A percentile compares a stretch with the other conserved stretches of the same genome.
Conservation (phyloP, 352 stramenopile species). For the Globisporangium cederbergense region DNA sequence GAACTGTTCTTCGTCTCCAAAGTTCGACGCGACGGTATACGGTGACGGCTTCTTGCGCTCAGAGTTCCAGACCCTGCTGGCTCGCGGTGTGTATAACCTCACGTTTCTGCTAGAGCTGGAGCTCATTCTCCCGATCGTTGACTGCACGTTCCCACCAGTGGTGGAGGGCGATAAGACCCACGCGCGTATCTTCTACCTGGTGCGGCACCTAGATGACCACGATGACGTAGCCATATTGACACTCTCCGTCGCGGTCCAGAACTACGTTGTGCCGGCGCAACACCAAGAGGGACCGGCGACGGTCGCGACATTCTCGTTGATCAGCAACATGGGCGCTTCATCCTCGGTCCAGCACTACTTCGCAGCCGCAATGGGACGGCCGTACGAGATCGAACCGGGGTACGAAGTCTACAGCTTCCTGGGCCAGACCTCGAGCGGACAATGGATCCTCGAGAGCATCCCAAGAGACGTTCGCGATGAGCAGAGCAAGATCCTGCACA, state of each 20-base stretch:
- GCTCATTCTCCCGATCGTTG: constrained; percentile 10
- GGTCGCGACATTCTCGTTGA: constrained; percentile 20
- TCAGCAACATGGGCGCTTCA: constrained; percentile 22
- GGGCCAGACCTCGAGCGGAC: background rate
- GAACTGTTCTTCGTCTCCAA: constrained; percentile 15
- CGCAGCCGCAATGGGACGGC: constrained; percentile 25
- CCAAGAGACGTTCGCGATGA: background rate
- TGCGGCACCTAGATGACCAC: constrained; percentile 17
- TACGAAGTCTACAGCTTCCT: constrained; percentile 14
- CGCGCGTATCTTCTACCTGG: constrained; percentile 25
- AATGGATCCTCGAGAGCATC: constrained; percentile 1
- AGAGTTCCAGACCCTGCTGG: constrained; percentile 21
- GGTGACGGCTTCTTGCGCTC: constrained; percentile 28
- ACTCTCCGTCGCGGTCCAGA: constrained; percentile 23
- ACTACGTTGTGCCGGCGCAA: constrained; percentile 24
- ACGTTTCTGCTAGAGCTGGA: constrained; percentile 5
- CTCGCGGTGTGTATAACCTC: constrained; percentile 22
- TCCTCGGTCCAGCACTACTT: constrained; percentile 22
- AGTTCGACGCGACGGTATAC: constrained; percentile 26
- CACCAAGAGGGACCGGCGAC: constrained; percentile 19
- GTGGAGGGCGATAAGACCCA: background rate
- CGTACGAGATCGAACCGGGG: constrained; percentile 20
- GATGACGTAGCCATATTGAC: constrained; percentile 23
- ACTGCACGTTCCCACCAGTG: constrained; percentile 11
- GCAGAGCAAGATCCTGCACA: constrained; percentile 16